Conservation (phyloP, 164 flowering plant genomes). For the Liriodendron chinense region DNA sequence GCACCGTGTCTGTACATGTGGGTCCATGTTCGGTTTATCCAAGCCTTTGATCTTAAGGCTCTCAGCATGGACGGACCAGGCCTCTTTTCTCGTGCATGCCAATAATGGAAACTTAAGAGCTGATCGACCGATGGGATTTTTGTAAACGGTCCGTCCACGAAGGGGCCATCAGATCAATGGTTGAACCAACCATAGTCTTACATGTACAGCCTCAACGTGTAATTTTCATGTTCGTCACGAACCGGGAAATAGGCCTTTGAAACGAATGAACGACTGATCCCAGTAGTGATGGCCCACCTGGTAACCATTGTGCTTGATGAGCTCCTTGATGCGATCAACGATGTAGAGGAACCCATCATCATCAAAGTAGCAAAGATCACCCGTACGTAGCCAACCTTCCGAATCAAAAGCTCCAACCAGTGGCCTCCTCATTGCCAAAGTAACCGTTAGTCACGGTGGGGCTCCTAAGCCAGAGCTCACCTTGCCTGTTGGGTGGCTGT, state of each 20-base stretch:
- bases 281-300: constrained; percentile 50
- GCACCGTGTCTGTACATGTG: too few species aligned
- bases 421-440: constrained; percentile 53
- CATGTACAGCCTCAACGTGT: background rate
- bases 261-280: background rate
- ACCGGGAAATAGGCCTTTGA: too few species aligned
- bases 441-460: constrained; percentile 65
- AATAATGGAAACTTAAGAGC: too few species aligned
- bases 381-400: constrained; percentile 73
- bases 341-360: constrained; percentile 53
- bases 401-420: constrained; percentile 35
- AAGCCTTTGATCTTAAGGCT: too few species aligned
- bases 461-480: constrained; percentile 72
- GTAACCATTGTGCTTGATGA: constrained; percentile 76
- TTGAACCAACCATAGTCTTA: background rate
- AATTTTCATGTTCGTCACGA: too few species aligned
- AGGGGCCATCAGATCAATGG: too few species aligned
- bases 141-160: too few species aligned
- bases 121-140: too few species aligned
- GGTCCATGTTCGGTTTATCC: too few species aligned
- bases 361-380: constrained; percentile 70
- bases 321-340: constrained; percentile 76
- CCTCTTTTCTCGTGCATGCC: too few species aligned
- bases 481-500: constrained; percentile 39
- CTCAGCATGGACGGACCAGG: too few species aligned